Evolutionary conservation across 1,284 basidiomycete species (phyloP), one percentile per base, ranked within the genome.

Genomic region (Lentinula novae-zelandiae): DNA sequence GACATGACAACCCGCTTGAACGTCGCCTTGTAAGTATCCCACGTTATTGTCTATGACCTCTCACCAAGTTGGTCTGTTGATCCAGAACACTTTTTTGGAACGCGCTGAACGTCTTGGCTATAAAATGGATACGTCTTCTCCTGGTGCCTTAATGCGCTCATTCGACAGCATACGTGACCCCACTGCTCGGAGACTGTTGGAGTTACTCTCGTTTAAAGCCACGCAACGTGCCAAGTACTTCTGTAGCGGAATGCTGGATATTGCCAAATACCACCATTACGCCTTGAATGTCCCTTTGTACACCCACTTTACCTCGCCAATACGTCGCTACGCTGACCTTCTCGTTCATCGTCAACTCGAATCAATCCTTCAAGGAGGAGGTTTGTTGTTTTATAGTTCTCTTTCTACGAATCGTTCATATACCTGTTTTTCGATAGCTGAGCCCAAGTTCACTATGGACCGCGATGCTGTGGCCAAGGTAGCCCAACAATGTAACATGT

Each of bases 181-280:
- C 12, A 84, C 83, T 60, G 90, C 89, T 63, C 86, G 87, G 60
- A 78, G 83, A 55, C 81, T 94, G 33, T 78, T 98, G 20, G 87
- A 95, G 71, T 72, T 96, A 20, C 80, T 98, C 48, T 86, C 89
- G 36, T 89, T 86, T 71, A 98, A 97, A 75, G 87, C 94, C 17
- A 97, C 96, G 68, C 89, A 90, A 63, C 86, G 88, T 57, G 93
- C 97, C 65, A 96, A 96, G 73, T 98, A 99, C 77, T 99, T 98
- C 86, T 99, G 96, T 72, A 87, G 96, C 31, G 97, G 97, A 66
- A 97, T 98, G 94, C 82, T 99, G 67, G 97, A 99, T 75, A 99
- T 99, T 70, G 93, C 95, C 50, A 98, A 99, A 78, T 99, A 98
- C 73, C 78, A 85, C 39, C 97, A 99, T 76, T 98, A 93, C 73